phyloP scores from a whole-genome alignment of 1,284 basidiomycete species.

The Athelia psychrophila region DNA sequence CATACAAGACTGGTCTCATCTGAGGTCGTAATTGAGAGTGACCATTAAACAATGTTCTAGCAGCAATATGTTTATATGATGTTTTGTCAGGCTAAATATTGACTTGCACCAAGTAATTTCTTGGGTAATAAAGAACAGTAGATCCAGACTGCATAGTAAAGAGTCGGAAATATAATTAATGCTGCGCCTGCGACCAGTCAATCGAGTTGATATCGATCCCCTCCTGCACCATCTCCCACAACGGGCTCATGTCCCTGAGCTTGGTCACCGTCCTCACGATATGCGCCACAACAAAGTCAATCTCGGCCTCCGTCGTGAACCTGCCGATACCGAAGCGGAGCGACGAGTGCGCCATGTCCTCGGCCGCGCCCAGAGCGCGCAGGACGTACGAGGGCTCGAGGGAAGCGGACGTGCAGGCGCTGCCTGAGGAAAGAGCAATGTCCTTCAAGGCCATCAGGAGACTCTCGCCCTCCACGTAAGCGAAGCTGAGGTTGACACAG shows the following conservation, averaged over 20 bases:
- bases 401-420: slow-evolving; percentile 97
- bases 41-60: too few relatives aligned
- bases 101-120: too few relatives aligned
- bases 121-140: too few relatives aligned
- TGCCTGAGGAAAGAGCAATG: slow-evolving; percentile 95
- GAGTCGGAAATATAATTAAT: slow-evolving; percentile 27
- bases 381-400: slow-evolving; percentile 98
- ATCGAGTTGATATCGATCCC: slow-evolving; percentile 94
- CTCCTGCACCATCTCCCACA: slow-evolving; percentile 99
- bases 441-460: slow-evolving; percentile 99
- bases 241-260: slow-evolving; percentile 67
- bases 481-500: slow-evolving; percentile 94
- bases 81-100: too few relatives aligned
- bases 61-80: too few relatives aligned
- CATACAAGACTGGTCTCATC: too few relatives aligned
- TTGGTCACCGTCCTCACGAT: slow-evolving; percentile 80
- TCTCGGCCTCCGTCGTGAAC: slow-evolving; percentile 97
- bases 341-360: slow-evolving; percentile 99
- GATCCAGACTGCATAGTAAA: too few relatives aligned
- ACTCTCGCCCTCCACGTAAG: slow-evolving; percentile 97
- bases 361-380: slow-evolving; percentile 92
- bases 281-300: slow-evolving; percentile 92
- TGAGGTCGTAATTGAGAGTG: too few relatives aligned
- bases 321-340: slow-evolving; percentile 97
- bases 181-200: slow-evolving; percentile 79